phyloP scores from a whole-genome alignment of 2,329 filamentous ascomycete species.

The Diaporthe sp. region DNA sequence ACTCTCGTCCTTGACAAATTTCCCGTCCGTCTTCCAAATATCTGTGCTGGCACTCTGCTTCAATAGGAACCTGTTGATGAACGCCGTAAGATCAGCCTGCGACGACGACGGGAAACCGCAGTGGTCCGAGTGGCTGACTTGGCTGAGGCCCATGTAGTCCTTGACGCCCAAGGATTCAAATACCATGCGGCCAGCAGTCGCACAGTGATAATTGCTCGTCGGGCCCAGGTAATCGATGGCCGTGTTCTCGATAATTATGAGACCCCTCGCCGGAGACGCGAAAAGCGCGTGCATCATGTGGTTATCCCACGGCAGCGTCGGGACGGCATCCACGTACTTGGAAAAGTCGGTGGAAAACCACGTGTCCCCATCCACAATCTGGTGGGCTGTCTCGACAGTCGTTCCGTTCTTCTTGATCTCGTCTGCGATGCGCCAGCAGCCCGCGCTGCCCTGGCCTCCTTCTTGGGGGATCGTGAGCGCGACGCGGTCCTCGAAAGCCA shows the following conservation, averaged over 20 bases:
- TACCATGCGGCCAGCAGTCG: conserved; percentile 1
- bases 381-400: conserved; percentile 56
- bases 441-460: conserved; percentile 62
- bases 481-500: conserved; percentile 62
- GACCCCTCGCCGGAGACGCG: neutral
- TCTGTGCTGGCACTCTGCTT: neutral
- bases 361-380: conserved; percentile 64
- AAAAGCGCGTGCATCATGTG: conserved; percentile 3
- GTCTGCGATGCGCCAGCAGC: conserved; percentile 59
- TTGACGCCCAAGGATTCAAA: neutral
- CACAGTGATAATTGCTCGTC: neutral
- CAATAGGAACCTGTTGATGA: neutral
- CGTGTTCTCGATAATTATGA: neutral
- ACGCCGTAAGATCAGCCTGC: neutral
- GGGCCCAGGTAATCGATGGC: conserved; percentile 3
- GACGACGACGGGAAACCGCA: neutral
- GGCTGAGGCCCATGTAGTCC: conserved; percentile 2
- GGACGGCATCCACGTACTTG: neutral
- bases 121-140: conserved; percentile 17
- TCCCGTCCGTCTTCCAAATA: neutral
- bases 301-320: neutral
- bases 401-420: conserved; percentile 63
- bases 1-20: conserved; percentile 12
- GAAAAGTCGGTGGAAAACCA: conserved; percentile 61
- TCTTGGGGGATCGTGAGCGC: conserved; percentile 64